phyloP scores from a whole-genome alignment of 352 stramenopile species.

The Pythium plurisporium region DNA sequence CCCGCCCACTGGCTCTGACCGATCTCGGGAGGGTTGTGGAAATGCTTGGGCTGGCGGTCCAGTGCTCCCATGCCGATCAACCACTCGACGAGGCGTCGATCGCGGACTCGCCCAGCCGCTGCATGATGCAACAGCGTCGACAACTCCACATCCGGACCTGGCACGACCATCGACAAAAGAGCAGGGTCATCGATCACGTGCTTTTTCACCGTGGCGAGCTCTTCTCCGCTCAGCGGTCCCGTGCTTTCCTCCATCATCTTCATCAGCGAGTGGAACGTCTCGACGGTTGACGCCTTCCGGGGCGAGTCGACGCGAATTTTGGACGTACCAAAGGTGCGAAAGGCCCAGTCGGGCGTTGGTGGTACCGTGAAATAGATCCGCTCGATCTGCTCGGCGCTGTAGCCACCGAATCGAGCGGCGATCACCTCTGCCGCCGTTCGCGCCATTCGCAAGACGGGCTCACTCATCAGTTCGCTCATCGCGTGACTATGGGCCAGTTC shows the following conservation, averaged over 20 bases:
- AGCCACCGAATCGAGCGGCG: neutral
- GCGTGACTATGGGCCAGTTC: neutral
- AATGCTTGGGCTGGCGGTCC: slow-evolving; percentile 2
- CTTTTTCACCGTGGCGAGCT: neutral
- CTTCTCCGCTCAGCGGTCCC: neutral
- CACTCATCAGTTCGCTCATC: neutral
- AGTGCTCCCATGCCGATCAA: slow-evolving; percentile 30
- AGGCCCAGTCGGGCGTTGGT: neutral
- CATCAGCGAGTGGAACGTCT: slow-evolving; percentile 1
- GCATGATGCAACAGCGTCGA: slow-evolving; percentile 26
- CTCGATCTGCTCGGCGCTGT: neutral
- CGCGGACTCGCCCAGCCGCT: slow-evolving; percentile 22
- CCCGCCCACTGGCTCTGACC: neutral
- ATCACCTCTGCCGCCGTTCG: neutral
- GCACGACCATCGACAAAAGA: neutral
- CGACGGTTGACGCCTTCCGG: neutral
- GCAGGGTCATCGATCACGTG: neutral
- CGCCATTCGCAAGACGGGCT: neutral
- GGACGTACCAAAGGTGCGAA: neutral
- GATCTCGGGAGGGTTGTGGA: neutral
- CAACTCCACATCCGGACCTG: neutral
- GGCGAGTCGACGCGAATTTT: neutral
- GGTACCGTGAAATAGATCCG: neutral
- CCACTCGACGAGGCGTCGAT: slow-evolving; percentile 31
- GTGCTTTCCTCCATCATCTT: neutral